A percentile compares a stretch with the other conserved stretches of the same genome.
Conservation (phyloP, 768 basidiomycete species). For the Amanita brunnescens region DNA sequence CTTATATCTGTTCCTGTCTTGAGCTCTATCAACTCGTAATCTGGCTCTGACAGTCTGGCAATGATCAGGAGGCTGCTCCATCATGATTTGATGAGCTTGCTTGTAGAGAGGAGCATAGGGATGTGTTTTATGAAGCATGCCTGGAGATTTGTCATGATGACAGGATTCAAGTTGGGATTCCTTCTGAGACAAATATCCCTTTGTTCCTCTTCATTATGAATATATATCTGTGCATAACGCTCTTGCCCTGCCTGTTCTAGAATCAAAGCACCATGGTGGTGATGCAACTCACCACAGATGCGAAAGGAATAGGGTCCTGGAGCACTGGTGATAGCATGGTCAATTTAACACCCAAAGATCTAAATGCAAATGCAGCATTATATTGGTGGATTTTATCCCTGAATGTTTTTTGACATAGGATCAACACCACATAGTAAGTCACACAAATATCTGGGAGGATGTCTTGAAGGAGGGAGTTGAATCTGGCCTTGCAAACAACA, state of each 20-base stretch:
- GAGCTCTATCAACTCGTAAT: not conserved
- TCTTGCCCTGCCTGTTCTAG: not conserved
- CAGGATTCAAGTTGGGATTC: not conserved
- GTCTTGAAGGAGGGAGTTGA: slow-evolving; percentile 7
- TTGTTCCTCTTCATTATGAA: not conserved
- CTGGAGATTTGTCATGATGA: not conserved
- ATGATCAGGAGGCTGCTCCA: not conserved
- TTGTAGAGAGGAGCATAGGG: not conserved
- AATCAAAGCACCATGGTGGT: not conserved
- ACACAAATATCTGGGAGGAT: too few species aligned
- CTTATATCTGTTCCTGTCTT: not conserved
- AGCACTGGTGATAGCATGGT: slow-evolving; percentile 11
- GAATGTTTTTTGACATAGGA: slow-evolving; percentile 17
- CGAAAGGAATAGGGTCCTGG: not conserved
- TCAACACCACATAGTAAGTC: not conserved
- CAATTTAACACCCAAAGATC: slow-evolving; percentile 25
- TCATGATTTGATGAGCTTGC: not conserved
- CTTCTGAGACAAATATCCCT: not conserved
- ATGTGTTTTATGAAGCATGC: not conserved
- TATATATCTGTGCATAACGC: not conserved
- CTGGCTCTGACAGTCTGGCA: not conserved
- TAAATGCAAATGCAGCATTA: slow-evolving; percentile 31
- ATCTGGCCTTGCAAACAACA: not conserved
- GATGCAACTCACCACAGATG: not conserved
- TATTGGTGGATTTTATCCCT: slow-evolving; percentile 26